These are phyloP conservation scores for Scenedesmus sp. DNA, from an alignment of 163 green algal genomes.

Conservation along the genomic window DNA sequence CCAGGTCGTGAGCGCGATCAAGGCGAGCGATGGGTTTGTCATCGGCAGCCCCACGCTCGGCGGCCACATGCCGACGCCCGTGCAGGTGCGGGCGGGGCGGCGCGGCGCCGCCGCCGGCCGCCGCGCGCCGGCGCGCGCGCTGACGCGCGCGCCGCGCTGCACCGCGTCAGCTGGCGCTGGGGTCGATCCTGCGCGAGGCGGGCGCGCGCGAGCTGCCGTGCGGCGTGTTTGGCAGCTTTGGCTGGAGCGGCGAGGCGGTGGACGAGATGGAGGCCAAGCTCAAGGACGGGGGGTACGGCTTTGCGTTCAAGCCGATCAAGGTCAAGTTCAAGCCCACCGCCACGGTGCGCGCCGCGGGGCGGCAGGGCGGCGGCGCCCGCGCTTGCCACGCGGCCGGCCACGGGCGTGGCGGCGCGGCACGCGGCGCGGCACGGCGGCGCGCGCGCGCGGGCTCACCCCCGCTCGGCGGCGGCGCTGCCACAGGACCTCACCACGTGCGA, in stretches of 20 bases:
- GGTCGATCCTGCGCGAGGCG: conserved; percentile 79
- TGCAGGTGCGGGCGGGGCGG: conserved; percentile 49
- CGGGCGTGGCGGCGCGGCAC: too few relatives aligned
- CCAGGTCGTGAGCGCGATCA: conserved; percentile 66
- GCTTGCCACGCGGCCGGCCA: too few relatives aligned
- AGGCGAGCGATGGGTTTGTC: conserved; percentile 77
- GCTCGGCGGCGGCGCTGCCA: not conserved
- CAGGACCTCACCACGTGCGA: conserved; percentile 87
- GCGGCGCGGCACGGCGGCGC: too few relatives aligned
- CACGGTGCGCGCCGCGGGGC: conserved; percentile 56
- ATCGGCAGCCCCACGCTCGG: conserved; percentile 92
- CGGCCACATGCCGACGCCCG: conserved; percentile 95
- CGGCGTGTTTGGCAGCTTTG: conserved; percentile 97
- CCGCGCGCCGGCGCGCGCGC: not conserved
- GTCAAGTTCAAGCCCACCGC: conserved; percentile 94
- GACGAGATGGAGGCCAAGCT: conserved; percentile 82
- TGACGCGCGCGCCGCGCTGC: not conserved
- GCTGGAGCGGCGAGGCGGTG: conserved; percentile 94
- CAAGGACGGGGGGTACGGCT: conserved; percentile 86
- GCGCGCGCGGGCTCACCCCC: too few relatives aligned
- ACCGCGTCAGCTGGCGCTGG: conserved; percentile 70
- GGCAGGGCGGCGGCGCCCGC: too few relatives aligned
- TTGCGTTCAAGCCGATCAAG: conserved; percentile 87
- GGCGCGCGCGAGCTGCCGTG: conserved; percentile 74
- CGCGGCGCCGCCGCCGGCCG: too few relatives aligned